phyloP scores from a whole-genome alignment of 306 rosid genomes.

The Delonix regia region DNA sequence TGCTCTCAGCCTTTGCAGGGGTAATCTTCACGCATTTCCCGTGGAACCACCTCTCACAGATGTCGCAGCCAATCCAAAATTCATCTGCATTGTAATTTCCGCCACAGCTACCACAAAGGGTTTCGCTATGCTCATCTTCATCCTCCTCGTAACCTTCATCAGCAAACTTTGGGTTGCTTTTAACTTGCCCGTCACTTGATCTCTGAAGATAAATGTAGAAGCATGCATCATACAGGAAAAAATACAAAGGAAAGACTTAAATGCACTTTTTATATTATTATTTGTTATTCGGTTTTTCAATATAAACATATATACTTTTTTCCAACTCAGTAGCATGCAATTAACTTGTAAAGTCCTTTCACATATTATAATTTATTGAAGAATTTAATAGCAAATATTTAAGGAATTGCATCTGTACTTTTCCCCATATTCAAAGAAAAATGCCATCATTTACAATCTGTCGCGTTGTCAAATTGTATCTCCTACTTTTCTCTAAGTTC shows the following conservation, averaged over 20 bases:
- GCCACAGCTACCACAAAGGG: constrained; percentile 87
- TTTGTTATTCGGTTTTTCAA: background rate
- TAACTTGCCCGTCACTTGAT: constrained; percentile 74
- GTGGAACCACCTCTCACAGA: constrained; percentile 90
- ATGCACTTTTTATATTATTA: background rate
- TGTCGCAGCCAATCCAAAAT: constrained; percentile 90
- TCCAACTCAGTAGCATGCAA: too few species aligned
- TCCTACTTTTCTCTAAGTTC: too few species aligned
- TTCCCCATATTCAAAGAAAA: too few species aligned
- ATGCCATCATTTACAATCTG: constrained; percentile 13
- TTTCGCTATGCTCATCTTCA: constrained; percentile 80
- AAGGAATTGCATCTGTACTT: background rate
- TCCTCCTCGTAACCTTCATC: constrained; percentile 82
- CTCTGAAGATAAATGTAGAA: constrained; percentile 53
- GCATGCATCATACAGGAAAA: constrained; percentile 12
- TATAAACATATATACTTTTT: background rate
- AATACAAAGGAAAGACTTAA: background rate
- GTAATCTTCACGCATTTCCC: constrained; percentile 92
- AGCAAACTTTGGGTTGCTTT: constrained; percentile 69
- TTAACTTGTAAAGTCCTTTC: background rate
- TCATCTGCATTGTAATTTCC: constrained; percentile 85
- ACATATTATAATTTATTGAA: background rate
- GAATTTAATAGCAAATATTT: background rate
- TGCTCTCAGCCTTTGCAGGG: constrained; percentile 92
- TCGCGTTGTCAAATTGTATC: too few species aligned